These are phyloP conservation scores for Colletotrichum shisoi DNA, from an alignment of 2,329 filamentous ascomycete species.

Conservation along the genomic window DNA sequence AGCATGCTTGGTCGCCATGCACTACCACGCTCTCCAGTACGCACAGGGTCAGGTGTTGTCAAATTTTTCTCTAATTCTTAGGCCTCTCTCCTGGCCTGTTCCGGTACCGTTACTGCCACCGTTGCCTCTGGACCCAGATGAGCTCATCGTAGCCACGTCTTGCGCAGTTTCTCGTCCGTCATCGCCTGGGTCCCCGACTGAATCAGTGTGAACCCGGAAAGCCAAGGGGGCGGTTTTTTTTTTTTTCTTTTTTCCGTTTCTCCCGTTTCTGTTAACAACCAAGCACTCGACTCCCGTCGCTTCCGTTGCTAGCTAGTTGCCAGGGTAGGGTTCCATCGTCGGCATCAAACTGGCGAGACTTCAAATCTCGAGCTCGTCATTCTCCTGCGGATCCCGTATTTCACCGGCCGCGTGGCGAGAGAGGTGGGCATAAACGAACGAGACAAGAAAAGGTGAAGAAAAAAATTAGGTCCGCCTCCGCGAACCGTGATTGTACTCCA, in stretches of 20 bases:
- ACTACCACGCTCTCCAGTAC: neutral
- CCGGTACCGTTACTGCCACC: neutral
- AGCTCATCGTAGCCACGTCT: conserved; percentile 9
- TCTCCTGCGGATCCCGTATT: neutral
- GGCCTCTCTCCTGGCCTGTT: neutral
- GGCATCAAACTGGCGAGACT: conserved; percentile 8
- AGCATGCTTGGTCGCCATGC: neutral
- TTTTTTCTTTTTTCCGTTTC: neutral
- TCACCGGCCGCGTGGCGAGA: neutral
- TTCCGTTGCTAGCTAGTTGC: neutral
- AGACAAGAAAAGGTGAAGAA: neutral
- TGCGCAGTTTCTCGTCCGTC: conserved; percentile 15
- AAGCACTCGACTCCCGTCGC: neutral
- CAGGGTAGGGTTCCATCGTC: neutral
- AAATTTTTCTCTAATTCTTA: neutral
- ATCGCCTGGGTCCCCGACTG: neutral
- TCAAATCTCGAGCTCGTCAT: conserved; percentile 8
- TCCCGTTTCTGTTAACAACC: neutral
- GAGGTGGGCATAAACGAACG: too few species aligned
- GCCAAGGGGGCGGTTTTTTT: neutral
- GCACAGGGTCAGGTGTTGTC: conserved; percentile 11
- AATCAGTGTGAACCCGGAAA: neutral
- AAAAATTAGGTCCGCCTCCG: neutral
- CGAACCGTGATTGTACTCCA: conserved; percentile 12
- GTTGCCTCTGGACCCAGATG: conserved; percentile 3